Conservation (phyloP, 2,329 filamentous ascomycete genomes). For the Rhynchosporium graminicola region DNA sequence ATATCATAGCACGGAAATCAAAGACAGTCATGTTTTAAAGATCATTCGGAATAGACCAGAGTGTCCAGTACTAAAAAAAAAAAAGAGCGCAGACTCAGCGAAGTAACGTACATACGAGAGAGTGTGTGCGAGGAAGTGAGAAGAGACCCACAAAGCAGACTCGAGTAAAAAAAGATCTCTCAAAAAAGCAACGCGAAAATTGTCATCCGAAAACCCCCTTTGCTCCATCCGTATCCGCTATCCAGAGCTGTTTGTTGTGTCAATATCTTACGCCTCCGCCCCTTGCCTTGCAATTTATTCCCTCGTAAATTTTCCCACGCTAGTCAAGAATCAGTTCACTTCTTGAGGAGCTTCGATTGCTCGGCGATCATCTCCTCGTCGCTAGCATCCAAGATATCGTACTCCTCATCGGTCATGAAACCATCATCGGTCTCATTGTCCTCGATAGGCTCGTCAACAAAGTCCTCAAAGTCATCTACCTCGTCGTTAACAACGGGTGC, state of each 20-base stretch:
- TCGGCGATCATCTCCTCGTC: slow-evolving; percentile 78
- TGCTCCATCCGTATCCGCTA: slow-evolving; percentile 34
- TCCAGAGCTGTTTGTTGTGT: slow-evolving; percentile 34
- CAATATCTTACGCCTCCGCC: slow-evolving; percentile 38
- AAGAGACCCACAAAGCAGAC: slow-evolving; percentile 14
- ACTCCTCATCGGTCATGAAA: slow-evolving; percentile 96
- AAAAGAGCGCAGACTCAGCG: slow-evolving; percentile 11
- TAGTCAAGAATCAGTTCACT: slow-evolving; percentile 28
- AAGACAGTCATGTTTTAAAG: no score
- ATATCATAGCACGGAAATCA: no score
- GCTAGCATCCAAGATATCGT: slow-evolving; percentile 93
- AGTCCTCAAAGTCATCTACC: slow-evolving; percentile 48
- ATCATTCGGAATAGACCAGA: slow-evolving; percentile 9
- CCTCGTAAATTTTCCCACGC: slow-evolving; percentile 20
- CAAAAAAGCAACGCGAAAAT: slow-evolving; percentile 21
- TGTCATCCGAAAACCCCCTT: slow-evolving; percentile 27
- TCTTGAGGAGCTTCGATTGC: slow-evolving; percentile 41
- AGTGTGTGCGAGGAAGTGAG: not conserved
- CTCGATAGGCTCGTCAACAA: slow-evolving; percentile 59
- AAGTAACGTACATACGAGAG: slow-evolving; percentile 21
- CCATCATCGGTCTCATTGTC: slow-evolving; percentile 65
- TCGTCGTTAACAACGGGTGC: slow-evolving; percentile 50
- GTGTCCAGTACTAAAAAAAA: not conserved
- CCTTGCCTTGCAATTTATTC: slow-evolving; percentile 1
- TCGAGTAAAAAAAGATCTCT: slow-evolving; percentile 14